phyloP scores from a whole-genome alignment of 768 basidiomycete species.

The Kwoniella newhampshirensis region DNA sequence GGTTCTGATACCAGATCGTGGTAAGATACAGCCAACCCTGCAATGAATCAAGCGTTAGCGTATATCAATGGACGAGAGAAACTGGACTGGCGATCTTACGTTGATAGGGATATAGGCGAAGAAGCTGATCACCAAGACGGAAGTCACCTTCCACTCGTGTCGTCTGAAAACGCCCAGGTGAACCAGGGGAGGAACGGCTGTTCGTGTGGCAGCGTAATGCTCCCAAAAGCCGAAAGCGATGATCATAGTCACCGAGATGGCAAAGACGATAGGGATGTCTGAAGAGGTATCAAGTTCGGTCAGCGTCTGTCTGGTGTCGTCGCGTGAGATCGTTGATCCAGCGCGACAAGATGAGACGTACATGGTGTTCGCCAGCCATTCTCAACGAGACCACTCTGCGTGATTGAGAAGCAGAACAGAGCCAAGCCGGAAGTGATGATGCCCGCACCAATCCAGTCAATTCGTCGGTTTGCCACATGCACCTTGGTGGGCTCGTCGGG shows the following conservation, averaged over 20 bases:
- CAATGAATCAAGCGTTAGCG: neutral
- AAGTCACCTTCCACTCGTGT: constrained; percentile 19
- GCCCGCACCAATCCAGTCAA: constrained; percentile 74
- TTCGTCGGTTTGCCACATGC: constrained; percentile 62
- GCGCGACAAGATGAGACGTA: constrained; percentile 49
- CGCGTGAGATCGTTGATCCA: too few species aligned
- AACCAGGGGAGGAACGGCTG: constrained; percentile 30
- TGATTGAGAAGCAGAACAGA: constrained; percentile 69
- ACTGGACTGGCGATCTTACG: constrained; percentile 6
- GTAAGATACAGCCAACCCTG: constrained; percentile 26
- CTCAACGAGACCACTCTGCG: constrained; percentile 62
- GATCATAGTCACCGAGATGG: constrained; percentile 64
- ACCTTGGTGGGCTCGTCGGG: constrained; percentile 60
- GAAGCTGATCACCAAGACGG: constrained; percentile 20
- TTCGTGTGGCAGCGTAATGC: constrained; percentile 58
- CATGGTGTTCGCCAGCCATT: constrained; percentile 63
- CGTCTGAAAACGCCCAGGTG: constrained; percentile 31
- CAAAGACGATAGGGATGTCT: constrained; percentile 69
- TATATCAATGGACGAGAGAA: neutral
- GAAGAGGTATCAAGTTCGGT: constrained; percentile 56
- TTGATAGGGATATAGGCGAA: constrained; percentile 11
- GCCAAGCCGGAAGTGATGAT: constrained; percentile 65
- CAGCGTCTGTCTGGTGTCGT: too few species aligned
- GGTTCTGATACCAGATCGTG: constrained; percentile 38
- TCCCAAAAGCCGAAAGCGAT: constrained; percentile 66